Base-by-base conservation (phyloP, 2,329 filamentous ascomycete genomes). In the Aspergillus brasiliensis region DNA sequence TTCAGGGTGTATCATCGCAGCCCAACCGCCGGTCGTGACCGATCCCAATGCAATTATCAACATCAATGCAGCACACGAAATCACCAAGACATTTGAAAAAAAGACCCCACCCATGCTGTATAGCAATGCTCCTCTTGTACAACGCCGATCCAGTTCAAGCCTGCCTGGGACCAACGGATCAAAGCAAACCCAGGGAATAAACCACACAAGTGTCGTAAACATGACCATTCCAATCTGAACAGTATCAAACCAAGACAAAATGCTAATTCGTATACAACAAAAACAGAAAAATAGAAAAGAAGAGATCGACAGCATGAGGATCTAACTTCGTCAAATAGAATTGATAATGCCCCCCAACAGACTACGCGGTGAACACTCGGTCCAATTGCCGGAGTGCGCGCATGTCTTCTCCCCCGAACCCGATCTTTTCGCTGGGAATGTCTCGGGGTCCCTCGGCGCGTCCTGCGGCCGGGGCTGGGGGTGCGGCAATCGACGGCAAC, bases 331-430 rank as follows among this genome's bases (percentile, higher is more conserved):
- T 27, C 15, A 28, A 49, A 17, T 15, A 27, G 21, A 11, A n/a
- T 13, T 13, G 40, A 38, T 11, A 21, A 17, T 10, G 13, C 31
- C 21, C 21, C 17, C 31, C 51, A 28, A 8, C 21, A 25, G 17
- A 11, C 71, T 62, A 78, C 38, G 75, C 75, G 7, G 70, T 77
- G 56, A 83, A 84, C 1, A 80, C 81, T 21, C 79, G 75, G 73
- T 91, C 86, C 52, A 91, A 77, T 70, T 90, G 86, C 63, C 86
- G 82, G 48, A 91, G 73, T 1, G 87, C 88, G 65, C 87, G 81
- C 62, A 83, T 83, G 65, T 91, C 89, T 71, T 91, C 88, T 37
- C 76, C 74, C 17, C 82, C 80, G 51, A 84, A 86, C 5, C 81
- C 83, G 25, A 85, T 74, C 64, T 85, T 85, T 61, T 84, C 81